Evolutionary conservation across 352 stramenopile genomes (phyloP).

Genomic region (Pythium periplocum): DNA sequence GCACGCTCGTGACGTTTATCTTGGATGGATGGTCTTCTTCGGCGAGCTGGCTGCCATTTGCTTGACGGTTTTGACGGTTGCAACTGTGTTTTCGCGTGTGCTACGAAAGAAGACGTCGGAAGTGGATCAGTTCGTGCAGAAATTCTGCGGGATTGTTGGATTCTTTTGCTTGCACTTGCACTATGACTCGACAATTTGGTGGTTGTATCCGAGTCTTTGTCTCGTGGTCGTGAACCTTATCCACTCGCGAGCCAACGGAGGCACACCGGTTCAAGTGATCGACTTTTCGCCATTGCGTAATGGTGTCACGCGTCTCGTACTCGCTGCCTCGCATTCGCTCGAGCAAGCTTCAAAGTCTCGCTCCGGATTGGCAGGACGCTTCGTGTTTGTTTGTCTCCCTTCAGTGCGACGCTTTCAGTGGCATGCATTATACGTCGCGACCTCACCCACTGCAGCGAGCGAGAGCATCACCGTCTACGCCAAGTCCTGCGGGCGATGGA

Average conservation of each 20-base stretch:
- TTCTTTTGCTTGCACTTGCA: constrained; percentile 2
- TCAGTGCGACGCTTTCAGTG: constrained; percentile 3
- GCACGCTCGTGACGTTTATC: constrained; percentile 1
- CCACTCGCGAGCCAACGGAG: background rate
- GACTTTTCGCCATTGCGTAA: constrained; percentile 6
- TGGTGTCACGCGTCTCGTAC: constrained; percentile 3
- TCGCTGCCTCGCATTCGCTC: background rate
- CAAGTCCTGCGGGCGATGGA: constrained; percentile 2
- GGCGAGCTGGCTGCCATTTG: background rate
- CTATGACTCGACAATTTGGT: background rate
- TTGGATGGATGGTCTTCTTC: constrained; percentile 1
- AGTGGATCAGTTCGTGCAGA: background rate
- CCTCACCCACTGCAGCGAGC: background rate
- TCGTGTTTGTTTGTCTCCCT: constrained; percentile 3
- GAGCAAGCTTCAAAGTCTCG: background rate
- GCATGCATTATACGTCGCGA: constrained; percentile 4
- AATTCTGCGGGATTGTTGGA: background rate
- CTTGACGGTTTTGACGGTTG: background rate
- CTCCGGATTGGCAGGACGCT: background rate
- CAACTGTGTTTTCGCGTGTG: background rate
- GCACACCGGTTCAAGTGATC: background rate
- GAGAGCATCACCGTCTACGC: constrained; percentile 3
- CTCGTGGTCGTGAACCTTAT: background rate
- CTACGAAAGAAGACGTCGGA: constrained; percentile 1
- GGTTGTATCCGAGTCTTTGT: constrained; percentile 1